These are phyloP conservation scores for Cystofilobasidium capitatum DNA, from an alignment of 768 basidiomycete genomes.

Conservation along the genomic window DNA sequence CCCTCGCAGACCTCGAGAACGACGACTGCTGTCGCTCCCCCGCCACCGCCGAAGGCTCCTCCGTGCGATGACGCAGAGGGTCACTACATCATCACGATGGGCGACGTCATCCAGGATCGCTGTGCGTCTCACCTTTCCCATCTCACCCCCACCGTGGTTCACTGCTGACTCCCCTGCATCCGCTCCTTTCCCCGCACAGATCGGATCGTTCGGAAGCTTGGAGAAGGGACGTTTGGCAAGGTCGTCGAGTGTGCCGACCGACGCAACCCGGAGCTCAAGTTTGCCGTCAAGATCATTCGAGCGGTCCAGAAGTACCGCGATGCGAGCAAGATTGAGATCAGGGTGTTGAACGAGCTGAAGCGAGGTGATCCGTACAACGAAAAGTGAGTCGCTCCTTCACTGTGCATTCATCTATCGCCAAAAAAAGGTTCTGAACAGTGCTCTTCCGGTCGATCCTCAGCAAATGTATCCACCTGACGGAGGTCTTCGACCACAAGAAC, in stretches of 20 bases:
- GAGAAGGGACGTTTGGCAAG: conserved; percentile 98
- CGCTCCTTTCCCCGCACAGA: conserved; percentile 47
- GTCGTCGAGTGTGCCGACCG: conserved; percentile 88
- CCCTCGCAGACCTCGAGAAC: background rate
- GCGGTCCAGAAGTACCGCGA: conserved; percentile 98
- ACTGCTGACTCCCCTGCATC: conserved; percentile 14
- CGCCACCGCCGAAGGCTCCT: conserved; percentile 39
- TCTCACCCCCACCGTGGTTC: background rate
- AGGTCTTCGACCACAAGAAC: conserved; percentile 93
- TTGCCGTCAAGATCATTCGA: conserved; percentile 97
- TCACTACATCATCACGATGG: conserved; percentile 88
- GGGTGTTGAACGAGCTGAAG: conserved; percentile 83
- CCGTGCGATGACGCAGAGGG: conserved; percentile 97
- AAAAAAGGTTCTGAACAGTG: background rate
- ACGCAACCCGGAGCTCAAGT: conserved; percentile 56
- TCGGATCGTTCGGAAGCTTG: conserved; percentile 78
- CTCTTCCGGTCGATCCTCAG: conserved; percentile 43
- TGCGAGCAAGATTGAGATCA: conserved; percentile 94
- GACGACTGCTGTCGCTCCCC: background rate
- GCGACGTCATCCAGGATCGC: conserved; percentile 72
- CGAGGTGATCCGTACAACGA: conserved; percentile 76
- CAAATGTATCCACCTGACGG: conserved; percentile 92
- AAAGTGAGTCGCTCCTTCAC: conserved; percentile 58
- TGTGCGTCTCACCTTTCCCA: conserved; percentile 48
- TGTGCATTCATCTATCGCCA: background rate